phyloP scores from a whole-genome alignment of 768 basidiomycete species.

The Hysterangium stoloniferum region DNA sequence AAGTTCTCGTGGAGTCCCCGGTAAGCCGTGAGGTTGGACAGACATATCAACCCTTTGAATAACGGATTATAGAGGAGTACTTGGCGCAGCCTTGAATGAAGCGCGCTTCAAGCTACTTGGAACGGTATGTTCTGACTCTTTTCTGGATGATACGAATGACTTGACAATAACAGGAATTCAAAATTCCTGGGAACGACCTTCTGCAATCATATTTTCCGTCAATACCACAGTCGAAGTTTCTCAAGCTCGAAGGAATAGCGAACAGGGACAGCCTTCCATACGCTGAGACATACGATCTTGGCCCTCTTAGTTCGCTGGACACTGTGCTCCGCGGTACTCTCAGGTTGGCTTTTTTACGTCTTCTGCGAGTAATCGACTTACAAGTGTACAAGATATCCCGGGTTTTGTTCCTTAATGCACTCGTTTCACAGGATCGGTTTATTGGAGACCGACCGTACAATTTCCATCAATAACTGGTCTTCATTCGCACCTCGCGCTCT shows the following conservation, averaged over 20 bases:
- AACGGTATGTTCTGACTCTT: conserved; percentile 34
- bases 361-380: neutral
- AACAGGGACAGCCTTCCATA: conserved; percentile 81
- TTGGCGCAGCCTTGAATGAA: conserved; percentile 68
- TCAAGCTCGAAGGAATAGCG: conserved; percentile 74
- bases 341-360: conserved; percentile 35
- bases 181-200: conserved; percentile 46
- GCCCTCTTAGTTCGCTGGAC: conserved; percentile 32
- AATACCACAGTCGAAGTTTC: conserved; percentile 55
- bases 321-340: conserved; percentile 82
- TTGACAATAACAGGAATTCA: conserved; percentile 13
- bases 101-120: conserved; percentile 57
- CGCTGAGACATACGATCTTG: conserved; percentile 53
- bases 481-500: conserved; percentile 32
- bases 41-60: neutral
- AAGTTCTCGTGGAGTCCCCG: conserved; percentile 91
- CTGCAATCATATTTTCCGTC: conserved; percentile 51
- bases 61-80: conserved; percentile 45
- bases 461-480: conserved; percentile 32
- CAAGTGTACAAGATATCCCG: conserved; percentile 56
- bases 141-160: neutral
- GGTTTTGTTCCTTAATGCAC: conserved; percentile 68
- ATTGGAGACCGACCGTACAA: conserved; percentile 35
- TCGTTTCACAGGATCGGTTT: conserved; percentile 66
- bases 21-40: neutral